Conservation (phyloP, 2,329 filamentous ascomycete genomes). For the Aureobasidium vineae region DNA sequence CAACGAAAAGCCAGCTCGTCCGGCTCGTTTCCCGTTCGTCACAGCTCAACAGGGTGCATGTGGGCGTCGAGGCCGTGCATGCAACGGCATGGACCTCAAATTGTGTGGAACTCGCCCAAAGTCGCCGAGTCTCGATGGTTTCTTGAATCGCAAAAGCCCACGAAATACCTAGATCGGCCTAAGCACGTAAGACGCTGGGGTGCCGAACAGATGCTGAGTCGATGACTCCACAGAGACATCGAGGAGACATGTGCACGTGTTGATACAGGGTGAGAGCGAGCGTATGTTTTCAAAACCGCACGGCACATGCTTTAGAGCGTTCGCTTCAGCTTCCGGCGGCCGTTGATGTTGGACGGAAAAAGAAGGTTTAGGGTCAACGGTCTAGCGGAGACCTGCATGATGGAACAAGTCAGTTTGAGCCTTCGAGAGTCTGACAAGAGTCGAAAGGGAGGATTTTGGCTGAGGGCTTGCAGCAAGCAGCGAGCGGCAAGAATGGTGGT, state of each 20-base stretch:
- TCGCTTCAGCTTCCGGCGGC: slow-evolving; percentile 12
- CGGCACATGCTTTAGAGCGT: slow-evolving; percentile 6
- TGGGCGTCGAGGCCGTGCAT: slow-evolving; percentile 12
- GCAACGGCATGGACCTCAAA: slow-evolving; percentile 1
- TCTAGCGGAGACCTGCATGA: slow-evolving; percentile 22
- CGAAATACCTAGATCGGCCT: background rate
- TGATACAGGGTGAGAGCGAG: background rate
- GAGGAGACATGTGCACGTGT: background rate
- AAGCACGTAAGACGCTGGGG: slow-evolving; percentile 10
- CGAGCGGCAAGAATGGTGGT: slow-evolving; percentile 16
- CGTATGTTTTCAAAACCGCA: background rate
- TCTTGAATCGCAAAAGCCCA: slow-evolving; percentile 8
- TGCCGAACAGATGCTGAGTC: background rate
- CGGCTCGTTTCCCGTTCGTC: slow-evolving; percentile 11
- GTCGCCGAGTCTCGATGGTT: slow-evolving; percentile 13
- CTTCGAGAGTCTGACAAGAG: slow-evolving; percentile 7
- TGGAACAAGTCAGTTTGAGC: slow-evolving; percentile 23
- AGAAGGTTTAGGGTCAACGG: slow-evolving; percentile 24
- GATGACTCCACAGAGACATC: slow-evolving; percentile 1
- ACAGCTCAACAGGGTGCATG: slow-evolving; percentile 11
- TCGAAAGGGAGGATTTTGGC: background rate
- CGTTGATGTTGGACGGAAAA: slow-evolving; percentile 1
- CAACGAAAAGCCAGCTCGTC: slow-evolving; percentile 18
- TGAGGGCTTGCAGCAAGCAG: slow-evolving; percentile 12
- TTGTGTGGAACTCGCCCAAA: slow-evolving; percentile 1